Percentiles rank a stretch among this genome's conserved stretches.
phyloP scores from a whole-genome alignment of 306 rosid genomes.

The Argentina anserina region DNA sequence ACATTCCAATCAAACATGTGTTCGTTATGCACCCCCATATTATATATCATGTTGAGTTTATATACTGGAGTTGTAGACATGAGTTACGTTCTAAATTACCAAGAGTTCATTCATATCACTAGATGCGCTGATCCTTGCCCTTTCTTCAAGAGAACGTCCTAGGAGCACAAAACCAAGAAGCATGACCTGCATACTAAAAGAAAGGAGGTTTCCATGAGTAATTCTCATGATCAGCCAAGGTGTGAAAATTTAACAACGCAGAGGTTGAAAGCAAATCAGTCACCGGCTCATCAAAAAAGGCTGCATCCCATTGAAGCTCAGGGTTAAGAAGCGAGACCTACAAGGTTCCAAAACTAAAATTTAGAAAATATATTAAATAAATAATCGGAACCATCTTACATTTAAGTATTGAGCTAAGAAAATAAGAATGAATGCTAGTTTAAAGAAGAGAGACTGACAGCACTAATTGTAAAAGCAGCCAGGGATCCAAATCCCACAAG shows the following conservation, averaged over 20 bases:
- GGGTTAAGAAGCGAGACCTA: conserved; percentile 86
- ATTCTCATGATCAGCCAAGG: conserved; percentile 20
- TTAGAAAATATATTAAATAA: conserved; percentile 17
- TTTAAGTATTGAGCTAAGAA: conserved; percentile 17
- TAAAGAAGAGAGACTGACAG: conserved; percentile 51
- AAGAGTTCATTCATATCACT: conserved; percentile 98
- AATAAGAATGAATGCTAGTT: conserved; percentile 4
- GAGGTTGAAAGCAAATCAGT: conserved; percentile 48
- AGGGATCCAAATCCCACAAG: conserved; percentile 93
- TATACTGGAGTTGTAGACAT: conserved; percentile 4
- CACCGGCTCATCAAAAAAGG: conserved; percentile 99
- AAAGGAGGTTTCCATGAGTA: conserved; percentile 43
- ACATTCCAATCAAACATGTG: conserved; percentile 29
- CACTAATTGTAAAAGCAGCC: conserved; percentile 87
- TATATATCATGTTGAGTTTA: neutral
- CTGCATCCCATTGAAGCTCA: conserved; percentile 73
- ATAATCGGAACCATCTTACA: conserved; percentile 6
- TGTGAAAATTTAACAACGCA: conserved; percentile 8
- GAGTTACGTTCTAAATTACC: conserved; percentile 41
- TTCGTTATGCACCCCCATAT: conserved; percentile 3
- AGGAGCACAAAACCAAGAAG: conserved; percentile 99
- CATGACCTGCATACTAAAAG: conserved; percentile 97
- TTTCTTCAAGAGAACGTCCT: conserved; percentile 96
- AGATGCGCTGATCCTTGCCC: conserved; percentile 86
- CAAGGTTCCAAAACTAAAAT: conserved; percentile 24